Evolutionary conservation across 225 moss, liverwort and hornwort genomes (phyloP).

Genomic region (Polytrichum commune): DNA sequence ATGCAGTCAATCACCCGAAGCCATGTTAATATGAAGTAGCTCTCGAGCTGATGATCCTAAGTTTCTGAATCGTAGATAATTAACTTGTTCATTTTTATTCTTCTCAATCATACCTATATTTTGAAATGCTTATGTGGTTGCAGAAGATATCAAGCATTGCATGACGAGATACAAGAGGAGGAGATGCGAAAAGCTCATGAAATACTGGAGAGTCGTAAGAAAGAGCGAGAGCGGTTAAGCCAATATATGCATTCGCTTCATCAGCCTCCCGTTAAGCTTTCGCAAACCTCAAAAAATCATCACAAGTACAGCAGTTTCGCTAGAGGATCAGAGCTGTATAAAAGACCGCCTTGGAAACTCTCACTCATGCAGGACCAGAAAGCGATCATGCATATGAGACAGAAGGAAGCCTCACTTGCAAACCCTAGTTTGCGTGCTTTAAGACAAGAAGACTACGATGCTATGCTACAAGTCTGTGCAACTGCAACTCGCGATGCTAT

Average conservation of each 20-base stretch:
- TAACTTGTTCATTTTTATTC: no score
- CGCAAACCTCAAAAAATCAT: not conserved
- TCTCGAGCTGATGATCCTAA: no score
- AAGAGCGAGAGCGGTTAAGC: constrained; percentile 20
- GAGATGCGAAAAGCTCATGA: constrained; percentile 32
- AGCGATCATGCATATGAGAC: constrained; percentile 10
- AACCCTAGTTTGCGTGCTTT: not conserved
- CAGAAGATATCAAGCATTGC: constrained; percentile 47
- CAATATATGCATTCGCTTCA: constrained; percentile 30
- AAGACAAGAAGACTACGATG: not conserved
- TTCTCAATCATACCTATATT: no score
- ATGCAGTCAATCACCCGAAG: no score
- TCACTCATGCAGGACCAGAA: constrained; percentile 29
- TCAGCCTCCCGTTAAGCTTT: constrained; percentile 15
- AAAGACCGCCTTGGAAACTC: constrained; percentile 24
- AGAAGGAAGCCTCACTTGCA: constrained; percentile 21
- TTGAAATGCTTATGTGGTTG: not conserved
- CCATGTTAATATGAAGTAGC: no score
- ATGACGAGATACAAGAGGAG: constrained; percentile 17
- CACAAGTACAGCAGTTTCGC: not conserved
- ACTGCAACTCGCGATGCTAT: constrained; percentile 7
- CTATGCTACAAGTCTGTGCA: constrained; percentile 3
- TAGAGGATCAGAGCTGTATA: not conserved
- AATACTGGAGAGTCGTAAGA: constrained; percentile 24
- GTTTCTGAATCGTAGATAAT: no score